Evolutionary conservation across 1,284 basidiomycete genomes (phyloP), one percentile per base, ranked within the genome.

Genomic region (Sparassis latifolia): DNA sequence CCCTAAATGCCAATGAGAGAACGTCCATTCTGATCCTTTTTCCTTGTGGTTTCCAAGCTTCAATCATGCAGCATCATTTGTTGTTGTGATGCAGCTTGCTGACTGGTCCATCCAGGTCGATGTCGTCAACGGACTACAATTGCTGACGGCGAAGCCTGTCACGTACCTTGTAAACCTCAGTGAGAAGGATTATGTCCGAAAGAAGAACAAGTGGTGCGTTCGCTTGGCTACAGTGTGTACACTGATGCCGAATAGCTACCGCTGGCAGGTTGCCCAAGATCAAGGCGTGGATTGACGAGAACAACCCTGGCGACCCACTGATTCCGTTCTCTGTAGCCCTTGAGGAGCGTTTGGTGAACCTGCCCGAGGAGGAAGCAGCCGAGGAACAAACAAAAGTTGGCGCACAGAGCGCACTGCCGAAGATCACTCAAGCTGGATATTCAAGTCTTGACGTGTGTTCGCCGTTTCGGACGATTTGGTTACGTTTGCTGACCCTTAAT

Each of bases 131-230:
- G 72, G 83, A 44, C 83, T 99, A 48, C 81, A 85, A 61, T 84
- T 99, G 29, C 79, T 99, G 46, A 98, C 96, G 28, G 95, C 97
- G 55, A 99, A 99, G 69, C 92, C 96, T 42, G 93, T 99, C 58
- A 97, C 91, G 51, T 99, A 99, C 75, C 89, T 99, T 44, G 93
- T 99, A 70, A 99, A 99, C 73, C 75, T 99, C 48, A 94, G 91
- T 55, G 96, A 99, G 71, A 83, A 82, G 59, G 97, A 99, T 71
- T 99, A 92, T 65, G 75, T 92, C 52, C 85, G 97, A 55, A 97
- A 97, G 75, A 99, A 98, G 86, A 99, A 98, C 79, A 99, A 98
- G 77, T 99, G 96, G 94, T 58, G n/a, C 39, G 30, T 41, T 5
- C 49, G 20, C 32, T 20, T 2, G 6, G 0, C n/a, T 33, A 10